phyloP scores from a whole-genome alignment of 23 red algal species.

The Gracilaria gracilis region DNA sequence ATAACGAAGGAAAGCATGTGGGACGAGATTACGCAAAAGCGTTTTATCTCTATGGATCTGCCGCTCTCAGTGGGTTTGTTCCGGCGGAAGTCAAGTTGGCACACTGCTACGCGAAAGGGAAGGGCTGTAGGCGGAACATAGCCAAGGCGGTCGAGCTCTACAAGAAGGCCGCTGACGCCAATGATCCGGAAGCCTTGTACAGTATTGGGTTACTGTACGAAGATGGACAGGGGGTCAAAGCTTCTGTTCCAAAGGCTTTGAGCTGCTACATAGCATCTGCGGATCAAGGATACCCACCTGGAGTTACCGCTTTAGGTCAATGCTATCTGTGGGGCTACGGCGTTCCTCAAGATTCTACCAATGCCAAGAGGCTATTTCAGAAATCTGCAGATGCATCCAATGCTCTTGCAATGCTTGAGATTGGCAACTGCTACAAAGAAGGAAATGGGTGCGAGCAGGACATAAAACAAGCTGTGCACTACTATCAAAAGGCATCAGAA shows the following conservation, averaged over 20 bases:
- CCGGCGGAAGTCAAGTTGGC: conserved; percentile 31
- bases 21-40: conserved; percentile 37
- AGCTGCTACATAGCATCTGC: conserved; percentile 43
- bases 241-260: conserved; percentile 19
- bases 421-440: conserved; percentile 54
- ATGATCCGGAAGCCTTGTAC: conserved; percentile 39
- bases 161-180: conserved; percentile 29
- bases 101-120: conserved; percentile 55
- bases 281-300: conserved; percentile 8
- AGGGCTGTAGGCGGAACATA: conserved; percentile 6
- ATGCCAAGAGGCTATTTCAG: conserved; percentile 32
- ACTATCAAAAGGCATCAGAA: conserved; percentile 25
- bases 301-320: conserved; percentile 56
- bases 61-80: conserved; percentile 39
- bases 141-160: conserved; percentile 49
- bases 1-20: conserved; percentile 41
- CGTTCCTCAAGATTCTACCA: conserved; percentile 14
- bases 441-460: conserved; percentile 36
- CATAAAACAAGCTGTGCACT: conserved; percentile 22
- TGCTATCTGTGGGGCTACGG: conserved; percentile 64
- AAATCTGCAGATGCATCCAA: background rate
- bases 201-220: conserved; percentile 42
- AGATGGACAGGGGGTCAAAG: conserved; percentile 54
- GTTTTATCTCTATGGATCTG: conserved; percentile 43
- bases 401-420: conserved; percentile 45